These are phyloP conservation scores for Haematococcus lacustris DNA, from an alignment of 139 green algal species.

Conservation along the genomic window DNA sequence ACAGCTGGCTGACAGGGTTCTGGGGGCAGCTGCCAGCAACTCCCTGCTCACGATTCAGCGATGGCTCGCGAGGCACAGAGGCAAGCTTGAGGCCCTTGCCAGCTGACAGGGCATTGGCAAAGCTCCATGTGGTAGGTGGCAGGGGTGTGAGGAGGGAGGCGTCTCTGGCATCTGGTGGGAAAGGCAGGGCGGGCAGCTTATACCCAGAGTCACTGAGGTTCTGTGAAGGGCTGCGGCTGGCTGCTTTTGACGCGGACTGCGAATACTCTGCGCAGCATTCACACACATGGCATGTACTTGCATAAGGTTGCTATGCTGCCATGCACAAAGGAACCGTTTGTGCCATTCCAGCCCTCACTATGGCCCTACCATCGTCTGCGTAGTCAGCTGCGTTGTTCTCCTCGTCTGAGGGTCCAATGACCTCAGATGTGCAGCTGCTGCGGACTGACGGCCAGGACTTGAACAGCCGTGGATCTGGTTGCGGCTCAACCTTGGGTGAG, in stretches of 20 bases:
- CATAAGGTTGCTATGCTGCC: background rate
- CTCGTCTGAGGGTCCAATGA: conserved; percentile 21
- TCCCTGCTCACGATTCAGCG: too few species aligned
- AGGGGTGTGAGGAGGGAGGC: too few species aligned
- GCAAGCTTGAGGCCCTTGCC: too few species aligned
- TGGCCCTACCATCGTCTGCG: conserved; percentile 26
- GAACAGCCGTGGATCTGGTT: conserved; percentile 10
- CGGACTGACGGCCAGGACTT: conserved; percentile 42
- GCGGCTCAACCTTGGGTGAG: conserved; percentile 11
- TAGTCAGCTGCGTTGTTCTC: conserved; percentile 29
- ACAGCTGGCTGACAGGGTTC: too few species aligned
- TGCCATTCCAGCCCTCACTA: background rate
- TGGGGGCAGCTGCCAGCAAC: too few species aligned
- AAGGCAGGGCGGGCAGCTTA: too few species aligned
- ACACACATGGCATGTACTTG: background rate
- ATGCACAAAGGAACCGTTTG: background rate
- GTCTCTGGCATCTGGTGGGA: too few species aligned
- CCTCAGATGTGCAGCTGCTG: conserved; percentile 34
- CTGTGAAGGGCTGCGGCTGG: conserved; percentile 24
- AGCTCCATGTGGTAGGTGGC: too few species aligned
- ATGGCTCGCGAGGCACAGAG: too few species aligned
- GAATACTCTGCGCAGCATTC: conserved; percentile 16
- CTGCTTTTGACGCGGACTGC: conserved; percentile 15
- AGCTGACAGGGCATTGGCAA: too few species aligned
- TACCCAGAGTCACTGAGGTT: conserved; percentile 3